Conservation (phyloP, 192 early-diverging fungal genomes). For the Paraglomus occultum region DNA sequence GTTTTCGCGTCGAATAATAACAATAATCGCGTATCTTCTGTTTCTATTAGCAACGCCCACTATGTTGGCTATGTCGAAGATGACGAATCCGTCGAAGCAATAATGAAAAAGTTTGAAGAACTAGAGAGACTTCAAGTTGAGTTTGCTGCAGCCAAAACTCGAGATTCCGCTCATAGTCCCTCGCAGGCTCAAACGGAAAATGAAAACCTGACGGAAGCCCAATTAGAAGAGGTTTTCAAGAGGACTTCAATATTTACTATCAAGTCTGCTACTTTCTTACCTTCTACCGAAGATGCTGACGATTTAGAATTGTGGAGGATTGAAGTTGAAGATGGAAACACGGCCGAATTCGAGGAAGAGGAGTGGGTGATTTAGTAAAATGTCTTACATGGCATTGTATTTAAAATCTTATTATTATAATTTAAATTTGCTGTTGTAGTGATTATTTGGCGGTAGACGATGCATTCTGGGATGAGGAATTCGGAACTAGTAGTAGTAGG, state of each 20-base stretch:
- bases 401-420: not conserved
- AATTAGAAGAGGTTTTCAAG: conserved; percentile 88
- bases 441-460: conserved; percentile 83
- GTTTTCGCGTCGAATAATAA: too few species aligned
- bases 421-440: conserved; percentile 38
- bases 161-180: conserved; percentile 24
- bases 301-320: conserved; percentile 78
- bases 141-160: conserved; percentile 46
- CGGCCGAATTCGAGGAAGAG: conserved; percentile 77
- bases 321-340: conserved; percentile 70
- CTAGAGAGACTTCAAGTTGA: conserved; percentile 87
- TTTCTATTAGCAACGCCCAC: conserved; percentile 52
- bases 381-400: not conserved
- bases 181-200: conserved; percentile 31
- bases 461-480: conserved; percentile 76
- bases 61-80: conserved; percentile 99
- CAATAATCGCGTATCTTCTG: too few species aligned
- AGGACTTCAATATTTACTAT: conserved; percentile 88
- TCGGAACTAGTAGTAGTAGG: conserved; percentile 41
- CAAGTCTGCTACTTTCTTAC: conserved; percentile 55
- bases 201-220: conserved; percentile 63
- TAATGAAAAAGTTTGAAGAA: conserved; percentile 99
- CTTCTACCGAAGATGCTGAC: conserved; percentile 61
- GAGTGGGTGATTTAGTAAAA: conserved; percentile 48
- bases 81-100: conserved; percentile 91